Evolutionary conservation across 441 rosid species (phyloP).

Genomic region (Omphalea diandra): DNA sequence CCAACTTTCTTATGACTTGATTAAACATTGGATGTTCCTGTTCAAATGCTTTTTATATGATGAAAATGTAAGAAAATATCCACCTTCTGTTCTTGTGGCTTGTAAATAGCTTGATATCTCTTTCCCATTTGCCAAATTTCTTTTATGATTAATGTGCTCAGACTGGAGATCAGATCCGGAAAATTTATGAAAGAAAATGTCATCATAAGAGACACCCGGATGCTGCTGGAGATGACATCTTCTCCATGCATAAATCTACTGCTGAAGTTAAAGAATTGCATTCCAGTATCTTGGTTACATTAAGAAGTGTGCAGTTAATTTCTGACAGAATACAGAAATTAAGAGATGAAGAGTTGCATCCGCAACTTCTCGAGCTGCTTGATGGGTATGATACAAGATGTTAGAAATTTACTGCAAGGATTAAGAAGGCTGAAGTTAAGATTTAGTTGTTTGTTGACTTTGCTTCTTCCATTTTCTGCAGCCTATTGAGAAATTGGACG

Average conservation of each 20-base stretch:
- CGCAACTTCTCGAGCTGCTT: conserved; percentile 55
- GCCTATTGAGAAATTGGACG: conserved; percentile 53
- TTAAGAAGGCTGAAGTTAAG: not conserved
- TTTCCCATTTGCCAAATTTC: conserved; percentile 7
- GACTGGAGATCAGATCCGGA: conserved; percentile 48
- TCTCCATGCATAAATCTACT: conserved; percentile 33
- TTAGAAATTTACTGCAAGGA: not conserved
- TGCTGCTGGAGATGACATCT: conserved; percentile 19
- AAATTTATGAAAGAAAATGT: conserved; percentile 40
- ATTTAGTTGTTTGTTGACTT: conserved; percentile 18
- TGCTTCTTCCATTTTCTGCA: conserved; percentile 24
- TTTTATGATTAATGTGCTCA: conserved; percentile 23
- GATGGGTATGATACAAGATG: conserved; percentile 43
- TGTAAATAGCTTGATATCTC: not conserved
- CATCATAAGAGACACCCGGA: conserved; percentile 27
- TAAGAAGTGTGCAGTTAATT: conserved; percentile 46
- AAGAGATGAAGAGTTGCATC: conserved; percentile 61
- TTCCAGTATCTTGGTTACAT: conserved; percentile 43
- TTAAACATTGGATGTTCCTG: not conserved
- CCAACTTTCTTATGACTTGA: not conserved
- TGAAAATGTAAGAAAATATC: no score
- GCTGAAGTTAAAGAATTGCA: conserved; percentile 40
- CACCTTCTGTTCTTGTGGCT: not conserved
- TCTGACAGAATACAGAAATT: conserved; percentile 51
- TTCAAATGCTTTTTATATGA: not conserved